These are phyloP conservation scores for Atkinsonella texensis DNA, from an alignment of 2,329 filamentous ascomycete genomes.

Conservation along the genomic window DNA sequence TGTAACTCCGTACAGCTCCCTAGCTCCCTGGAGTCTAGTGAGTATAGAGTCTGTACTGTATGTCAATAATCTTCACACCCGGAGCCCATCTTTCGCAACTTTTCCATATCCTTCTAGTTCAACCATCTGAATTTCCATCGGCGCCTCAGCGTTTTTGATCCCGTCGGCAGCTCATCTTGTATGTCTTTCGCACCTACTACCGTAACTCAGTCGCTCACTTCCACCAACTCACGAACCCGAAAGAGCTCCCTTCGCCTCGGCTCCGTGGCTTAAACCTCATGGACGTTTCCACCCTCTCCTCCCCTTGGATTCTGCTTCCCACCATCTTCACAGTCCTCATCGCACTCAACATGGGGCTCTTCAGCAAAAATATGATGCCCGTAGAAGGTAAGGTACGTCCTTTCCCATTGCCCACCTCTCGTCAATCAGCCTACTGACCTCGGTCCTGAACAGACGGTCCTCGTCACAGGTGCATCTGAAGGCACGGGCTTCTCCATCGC, in stretches of 20 bases:
- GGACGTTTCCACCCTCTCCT: constrained; percentile 3
- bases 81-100: too few species aligned
- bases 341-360: constrained; percentile 50
- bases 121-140: too few species aligned
- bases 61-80: too few species aligned
- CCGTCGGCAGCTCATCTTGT: too few species aligned
- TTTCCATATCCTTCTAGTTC: too few species aligned
- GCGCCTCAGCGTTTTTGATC: too few species aligned
- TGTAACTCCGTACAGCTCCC: too few species aligned
- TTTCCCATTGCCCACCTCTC: background rate
- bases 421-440: background rate
- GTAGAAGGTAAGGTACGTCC: constrained; percentile 66
- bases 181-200: too few species aligned
- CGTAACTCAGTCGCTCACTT: background rate
- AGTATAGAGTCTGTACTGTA: too few species aligned
- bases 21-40: too few species aligned
- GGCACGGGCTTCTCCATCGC: constrained; percentile 77
- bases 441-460: constrained; percentile 53
- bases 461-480: constrained; percentile 86
- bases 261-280: constrained; percentile 1
- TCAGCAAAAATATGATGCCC: constrained; percentile 61
- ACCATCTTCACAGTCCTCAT: constrained; percentile 23
- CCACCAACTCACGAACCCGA: background rate
- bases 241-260: background rate
- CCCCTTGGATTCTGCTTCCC: constrained; percentile 14